phyloP scores from a whole-genome alignment of 805 yeast genomes.

The Ogataea zsoltii region DNA sequence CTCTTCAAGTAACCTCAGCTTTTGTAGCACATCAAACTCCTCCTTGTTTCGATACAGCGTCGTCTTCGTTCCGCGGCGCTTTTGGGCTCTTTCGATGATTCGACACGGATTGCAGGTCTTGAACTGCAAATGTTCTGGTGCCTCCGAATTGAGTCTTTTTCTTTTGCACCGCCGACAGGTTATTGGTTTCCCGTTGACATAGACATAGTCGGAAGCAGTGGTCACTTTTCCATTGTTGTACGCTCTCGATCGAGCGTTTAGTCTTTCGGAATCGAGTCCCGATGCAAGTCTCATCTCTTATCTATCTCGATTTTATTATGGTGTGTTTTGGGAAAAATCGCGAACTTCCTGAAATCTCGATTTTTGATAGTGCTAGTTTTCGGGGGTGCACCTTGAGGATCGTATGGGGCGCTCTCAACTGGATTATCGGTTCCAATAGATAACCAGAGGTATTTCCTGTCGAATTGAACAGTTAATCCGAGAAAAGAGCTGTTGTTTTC shows the following conservation, averaged over 20 bases:
- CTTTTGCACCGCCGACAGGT: constrained; percentile 59
- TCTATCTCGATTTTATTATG: background rate
- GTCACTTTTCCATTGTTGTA: constrained; percentile 14
- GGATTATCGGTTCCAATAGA: background rate
- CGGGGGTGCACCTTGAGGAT: background rate
- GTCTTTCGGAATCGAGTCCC: constrained; percentile 19
- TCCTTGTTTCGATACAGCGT: constrained; percentile 20
- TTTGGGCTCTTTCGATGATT: constrained; percentile 49
- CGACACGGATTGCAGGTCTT: constrained; percentile 61
- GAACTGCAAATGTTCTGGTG: constrained; percentile 55
- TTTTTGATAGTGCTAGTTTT: background rate
- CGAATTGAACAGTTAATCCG: background rate
- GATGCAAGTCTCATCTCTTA: constrained; percentile 19
- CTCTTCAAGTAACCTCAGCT: constrained; percentile 15
- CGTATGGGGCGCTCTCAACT: background rate
- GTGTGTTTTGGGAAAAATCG: constrained; percentile 7
- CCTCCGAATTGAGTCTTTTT: constrained; percentile 55
- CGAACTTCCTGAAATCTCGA: constrained; percentile 7
- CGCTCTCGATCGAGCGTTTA: constrained; percentile 19
- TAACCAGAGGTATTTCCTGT: background rate
- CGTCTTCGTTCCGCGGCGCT: constrained; percentile 30
- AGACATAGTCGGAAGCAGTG: constrained; percentile 20
- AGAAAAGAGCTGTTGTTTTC: background rate
- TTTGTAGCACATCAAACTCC: constrained; percentile 18
- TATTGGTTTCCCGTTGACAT: constrained; percentile 36